Evolutionary conservation across 352 stramenopile genomes (phyloP), one percentile per base, ranked within the genome.

Genomic region (Phytophthora meadii): DNA sequence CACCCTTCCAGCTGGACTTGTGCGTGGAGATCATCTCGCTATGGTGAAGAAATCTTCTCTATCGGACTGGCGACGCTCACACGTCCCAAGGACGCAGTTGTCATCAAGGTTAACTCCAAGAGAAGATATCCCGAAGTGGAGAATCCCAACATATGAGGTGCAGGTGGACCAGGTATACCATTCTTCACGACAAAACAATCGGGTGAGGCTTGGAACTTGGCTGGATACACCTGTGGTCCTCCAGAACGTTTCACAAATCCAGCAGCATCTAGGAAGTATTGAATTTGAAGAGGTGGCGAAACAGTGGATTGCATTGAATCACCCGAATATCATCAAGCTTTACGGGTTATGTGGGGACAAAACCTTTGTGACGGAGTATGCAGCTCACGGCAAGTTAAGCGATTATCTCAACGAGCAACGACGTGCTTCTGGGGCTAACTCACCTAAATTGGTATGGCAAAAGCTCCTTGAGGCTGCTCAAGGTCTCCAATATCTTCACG

Each of bases 281-380:
- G 10, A 37, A 4, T 45, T 52, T 11, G 32, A 67, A n/a, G 11
- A 25, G 0, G 11, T 60, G 6, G 52, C 53, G 3, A 45, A 60
- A 14, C 61, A 17, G 6, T 76, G 62, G 62, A 44, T 54, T 46
- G 17, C 54, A 27, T 53, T 76, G 14, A 68, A 58, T 11, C 67
- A 75, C 25, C 56, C 68, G 6, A 67, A 76, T 30, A 42, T 76
- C 8, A 17, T 72, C 22, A 64, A 69, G 44, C 22, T 76, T 7
- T 76, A 65, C 39, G 68, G 68, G 11, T 56, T 55, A 2, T 72
- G 46, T 30, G 50, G 65, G n/a, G 19, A 8, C 12, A 17, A 28
- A 22, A 63, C 61, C n/a, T 70, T 76, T 40, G 67, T 79, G 17
- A 68, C 52, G 19, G 71, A 79, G 12, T 55, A 58, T 37, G 68